Evolutionary conservation across 1,284 basidiomycete species (phyloP).

Genomic region (Calocybe gambosa): DNA sequence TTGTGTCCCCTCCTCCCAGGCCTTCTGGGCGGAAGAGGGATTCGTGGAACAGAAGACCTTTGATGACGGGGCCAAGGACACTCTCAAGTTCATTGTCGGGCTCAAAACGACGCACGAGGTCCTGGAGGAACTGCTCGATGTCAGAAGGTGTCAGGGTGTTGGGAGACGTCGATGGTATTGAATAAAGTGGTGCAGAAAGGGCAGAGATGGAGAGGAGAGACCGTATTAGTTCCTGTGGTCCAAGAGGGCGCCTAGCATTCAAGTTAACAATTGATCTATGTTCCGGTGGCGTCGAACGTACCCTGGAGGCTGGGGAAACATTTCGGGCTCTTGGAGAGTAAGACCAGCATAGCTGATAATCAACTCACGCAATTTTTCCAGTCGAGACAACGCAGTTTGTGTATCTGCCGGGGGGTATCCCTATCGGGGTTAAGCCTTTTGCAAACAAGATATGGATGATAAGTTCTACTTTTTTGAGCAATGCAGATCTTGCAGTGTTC

Average conservation of each 20-base stretch:
- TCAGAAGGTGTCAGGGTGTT: constrained; percentile 46
- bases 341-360: constrained; percentile 90
- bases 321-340: constrained; percentile 84
- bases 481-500: constrained; percentile 48
- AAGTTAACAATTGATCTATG: constrained; percentile 9
- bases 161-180: constrained; percentile 36
- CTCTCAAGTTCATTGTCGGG: constrained; percentile 51
- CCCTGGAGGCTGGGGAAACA: constrained; percentile 87
- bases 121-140: constrained; percentile 65
- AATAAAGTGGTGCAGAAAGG: constrained; percentile 56
- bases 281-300: constrained; percentile 32
- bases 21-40: constrained; percentile 61
- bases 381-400: constrained; percentile 50
- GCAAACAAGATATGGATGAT: background rate
- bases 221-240: constrained; percentile 71
- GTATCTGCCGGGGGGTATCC: constrained; percentile 58
- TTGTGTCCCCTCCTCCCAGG: constrained; percentile 59
- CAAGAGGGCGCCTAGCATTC: constrained; percentile 53
- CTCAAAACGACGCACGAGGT: constrained; percentile 66
- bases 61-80: constrained; percentile 55
- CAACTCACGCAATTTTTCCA: constrained; percentile 74
- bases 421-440: constrained; percentile 26
- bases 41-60: constrained; percentile 52
- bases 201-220: constrained; percentile 69
- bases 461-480: constrained; percentile 55